These are phyloP conservation scores for Cadophora gregata DNA, from an alignment of 2,329 filamentous ascomycete genomes.

Conservation along the genomic window DNA sequence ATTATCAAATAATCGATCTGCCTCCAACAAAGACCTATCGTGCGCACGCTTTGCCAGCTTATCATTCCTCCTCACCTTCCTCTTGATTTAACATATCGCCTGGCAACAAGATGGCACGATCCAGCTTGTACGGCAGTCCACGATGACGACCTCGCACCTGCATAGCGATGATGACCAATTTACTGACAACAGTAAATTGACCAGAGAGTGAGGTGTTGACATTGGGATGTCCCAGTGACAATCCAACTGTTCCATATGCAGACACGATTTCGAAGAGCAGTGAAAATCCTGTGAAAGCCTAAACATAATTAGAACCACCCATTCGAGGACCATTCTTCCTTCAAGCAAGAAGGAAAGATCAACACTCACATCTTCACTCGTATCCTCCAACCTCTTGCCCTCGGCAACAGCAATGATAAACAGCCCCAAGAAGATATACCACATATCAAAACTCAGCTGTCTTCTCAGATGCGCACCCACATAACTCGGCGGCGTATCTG, in stretches of 20 bases:
- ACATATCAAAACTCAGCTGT: conserved; percentile 95
- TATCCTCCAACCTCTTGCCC: conserved; percentile 69
- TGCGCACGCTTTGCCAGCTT: not conserved
- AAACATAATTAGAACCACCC: conserved; percentile 44
- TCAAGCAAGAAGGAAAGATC: not conserved
- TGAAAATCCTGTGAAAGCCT: conserved; percentile 70
- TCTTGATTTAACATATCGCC: conserved; percentile 51
- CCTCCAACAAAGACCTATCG: not conserved
- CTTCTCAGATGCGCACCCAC: conserved; percentile 89
- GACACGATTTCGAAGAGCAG: conserved; percentile 86
- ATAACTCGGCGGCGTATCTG: conserved; percentile 69
- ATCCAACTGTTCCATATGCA: conserved; percentile 91
- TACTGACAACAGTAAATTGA: conserved; percentile 72
- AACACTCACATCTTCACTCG: conserved; percentile 2
- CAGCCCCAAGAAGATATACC: conserved; percentile 93
- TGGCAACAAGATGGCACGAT: conserved; percentile 72
- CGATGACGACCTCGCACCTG: conserved; percentile 73
- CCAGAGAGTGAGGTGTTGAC: conserved; percentile 82
- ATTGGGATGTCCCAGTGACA: conserved; percentile 81
- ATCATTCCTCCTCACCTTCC: not conserved
- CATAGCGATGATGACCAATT: conserved; percentile 72
- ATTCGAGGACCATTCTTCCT: not conserved
- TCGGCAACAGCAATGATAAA: conserved; percentile 94
- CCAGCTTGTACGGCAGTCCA: conserved; percentile 70
- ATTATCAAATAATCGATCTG: too few species aligned